A percentile compares a stretch with the other conserved stretches of the same genome.
Evolutionary conservation across 306 rosid species (phyloP).

Genomic region (Quercus engelmannii): DNA sequence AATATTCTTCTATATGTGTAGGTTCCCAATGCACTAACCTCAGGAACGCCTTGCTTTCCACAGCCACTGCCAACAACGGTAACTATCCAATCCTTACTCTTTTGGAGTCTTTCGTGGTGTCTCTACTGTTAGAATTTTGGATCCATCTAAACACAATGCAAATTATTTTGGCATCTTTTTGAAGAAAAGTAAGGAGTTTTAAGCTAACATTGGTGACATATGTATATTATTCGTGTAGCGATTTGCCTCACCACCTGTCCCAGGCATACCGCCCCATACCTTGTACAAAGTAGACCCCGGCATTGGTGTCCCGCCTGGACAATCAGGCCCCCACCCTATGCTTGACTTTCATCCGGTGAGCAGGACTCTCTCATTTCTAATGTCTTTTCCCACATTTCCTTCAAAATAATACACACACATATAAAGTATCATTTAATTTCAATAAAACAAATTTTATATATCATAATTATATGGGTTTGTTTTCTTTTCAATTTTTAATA

Average conservation of each 20-base stretch:
- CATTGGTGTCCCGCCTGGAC: constrained; percentile 28
- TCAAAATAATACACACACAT: neutral
- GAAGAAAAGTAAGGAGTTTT: neutral
- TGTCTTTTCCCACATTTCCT: neutral
- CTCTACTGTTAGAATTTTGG: constrained; percentile 14
- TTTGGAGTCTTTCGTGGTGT: constrained; percentile 44
- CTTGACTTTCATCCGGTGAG: constrained; percentile 74
- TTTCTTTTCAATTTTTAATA: no score
- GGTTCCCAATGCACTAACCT: constrained; percentile 47
- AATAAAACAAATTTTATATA: no score
- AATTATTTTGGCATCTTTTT: constrained; percentile 7
- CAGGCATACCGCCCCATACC: constrained; percentile 59
- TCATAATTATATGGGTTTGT: no score
- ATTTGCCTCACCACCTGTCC: constrained; percentile 44
- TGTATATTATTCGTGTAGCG: constrained; percentile 39
- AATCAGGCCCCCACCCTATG: constrained; percentile 32
- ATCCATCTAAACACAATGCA: constrained; percentile 13
- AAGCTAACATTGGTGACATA: neutral
- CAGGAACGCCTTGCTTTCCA: constrained; percentile 63
- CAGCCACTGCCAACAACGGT: constrained; percentile 54
- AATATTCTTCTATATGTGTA: constrained; percentile 21
- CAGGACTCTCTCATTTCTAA: neutral
- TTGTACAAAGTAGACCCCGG: constrained; percentile 57
- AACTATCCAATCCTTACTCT: constrained; percentile 24
- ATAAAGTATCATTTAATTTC: no score